Evolutionary conservation across 2,329 filamentous ascomycete genomes (phyloP), one percentile per base, ranked within the genome.

Genomic region (Fusarium bactridioides): DNA sequence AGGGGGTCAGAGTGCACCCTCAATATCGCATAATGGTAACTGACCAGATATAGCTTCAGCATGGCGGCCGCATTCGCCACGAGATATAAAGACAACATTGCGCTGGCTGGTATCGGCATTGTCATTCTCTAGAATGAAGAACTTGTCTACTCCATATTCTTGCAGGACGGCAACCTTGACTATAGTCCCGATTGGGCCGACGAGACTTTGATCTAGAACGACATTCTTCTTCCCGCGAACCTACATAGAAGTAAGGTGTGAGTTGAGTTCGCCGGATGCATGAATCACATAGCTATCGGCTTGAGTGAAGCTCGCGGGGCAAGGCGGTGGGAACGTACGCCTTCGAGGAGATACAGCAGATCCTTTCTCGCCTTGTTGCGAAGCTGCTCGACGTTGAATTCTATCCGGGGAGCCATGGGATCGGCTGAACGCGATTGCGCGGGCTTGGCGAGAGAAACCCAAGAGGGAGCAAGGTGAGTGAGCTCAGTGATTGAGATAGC

Each of bases 201-300:
- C 94, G 76, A 99, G 88, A 77, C 91, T 92, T 82, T 93, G 93
- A 81, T 98, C 95, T 79, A 99, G 92, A 58, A 99, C 93, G 69
- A 99, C 87, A 79, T 98, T 98, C 88, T 99, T 99, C 89, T 98
- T 99, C 76, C 97, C 97, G 80, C 95, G 93, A 74, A 98, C 94
- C 96, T 99, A 79, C 48, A 55, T 40, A 58, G 35, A 45, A 54
- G 40, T 25, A 58, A 59, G 69, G 66, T 48, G 63, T 74, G 61
- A 72, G 68, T 54, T 63, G 56, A 48, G 41, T 33, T 58, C 51
- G 44, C 40, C 25, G 48, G 35, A 50, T 41, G 37, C 53, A 50
- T 45, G 66, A 40, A 23, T 23, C 21, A 51, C 23, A 31, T 43
- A 54, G 25, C 33, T 54, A 29, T 35, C n/a, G 48, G 41, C 48